Evolutionary conservation across 441 rosid genomes (phyloP), one percentile per base, ranked within the genome.

Genomic region (Monsonia emarginata): DNA sequence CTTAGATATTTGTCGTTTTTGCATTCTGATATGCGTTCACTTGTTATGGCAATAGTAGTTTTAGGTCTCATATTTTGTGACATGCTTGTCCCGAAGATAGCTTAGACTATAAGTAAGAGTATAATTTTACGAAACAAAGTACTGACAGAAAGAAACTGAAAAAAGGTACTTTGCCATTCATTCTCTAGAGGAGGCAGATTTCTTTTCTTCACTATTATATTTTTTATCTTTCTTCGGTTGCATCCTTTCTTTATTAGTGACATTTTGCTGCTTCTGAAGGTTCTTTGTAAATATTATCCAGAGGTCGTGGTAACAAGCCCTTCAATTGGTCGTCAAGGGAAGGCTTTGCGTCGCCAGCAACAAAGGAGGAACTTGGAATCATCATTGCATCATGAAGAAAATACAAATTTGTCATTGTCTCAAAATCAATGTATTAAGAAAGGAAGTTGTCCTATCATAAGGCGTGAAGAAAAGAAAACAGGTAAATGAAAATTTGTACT

Each of bases 251-350:
- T 32, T 59, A 21, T 30, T 25, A 48, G 8, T 40, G 44, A 50
- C 65, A 36, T 9, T 69, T 18, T 42, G 11, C 76, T 62, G 66
- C 69, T 69, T 75, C 54, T 72, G 65, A 76, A 88, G 98, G 91
- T 92, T 79, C 90, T 92, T 65, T 74, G 61, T 31, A 79, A 78
- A 74, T 85, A 86, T 80, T 88, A 82, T 79, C 96, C 94, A 58
- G 91, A 85, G 71, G 79, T 83, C 68, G 50, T 78, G 66, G 67
- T 56, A n/a, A 73, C 73, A 65, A 86, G 88, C 77, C 98, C 95
- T 16, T 82, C 98, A 58, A 80, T 92, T 80, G 98, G 96, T 46
- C 89, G 94, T 61, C 98, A 86, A 84, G 98, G 96, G 72, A 92
- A 92, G 83, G 84, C 91, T 58, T 66, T 84, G 73, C 93, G 91